Evolutionary conservation across 2,329 filamentous ascomycete species (phyloP), one percentile per base, ranked within the genome.

Genomic region (Metarhizium humberi): DNA sequence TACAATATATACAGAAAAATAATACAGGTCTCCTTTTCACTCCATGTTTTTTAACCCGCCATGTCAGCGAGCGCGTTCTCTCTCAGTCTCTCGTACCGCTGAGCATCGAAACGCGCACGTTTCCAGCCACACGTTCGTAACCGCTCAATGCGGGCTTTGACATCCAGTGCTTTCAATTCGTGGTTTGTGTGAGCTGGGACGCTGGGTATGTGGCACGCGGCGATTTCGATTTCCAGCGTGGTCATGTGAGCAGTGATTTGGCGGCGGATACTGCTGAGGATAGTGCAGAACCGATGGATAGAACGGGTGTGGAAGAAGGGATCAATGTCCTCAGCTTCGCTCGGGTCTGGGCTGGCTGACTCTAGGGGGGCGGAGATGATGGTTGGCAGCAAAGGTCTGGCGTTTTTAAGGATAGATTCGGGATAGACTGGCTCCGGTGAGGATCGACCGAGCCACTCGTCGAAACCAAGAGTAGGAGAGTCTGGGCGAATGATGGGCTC

Each of bases 391-490:
- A 40, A 13, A 5, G 53, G 36, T 46, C 52, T 49, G 32, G 30
- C 53, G 13, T 49, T 50, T 52, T 61, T 62, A 14, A 60, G 56
- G 32, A 65, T 59, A 10, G 60, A 58, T 45, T 58, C 59, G 1
- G 59, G 59, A 32, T 61, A 61, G 16, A 58, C 13, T 7, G 62
- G 57, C 47, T 62, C 55, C 4, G 57, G 62, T 14, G 55, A 54
- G 16, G 58, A 55, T 11, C 64, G 60, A 47, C 57, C 52, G 13
- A 73, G 67, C 49, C 68, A 69, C 59, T 77, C 76, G 52, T 79
- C 77, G 55, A 80, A 75, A 11, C 81, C 81, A 6, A 84, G 74
- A 0, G 81, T 84, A 1, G 81, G 81, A 3, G 80, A 84, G 60
- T 84, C 81, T 0, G 80, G 81, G 8, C 81, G 78, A 57, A 81